Conservation (phyloP, 345 rosid genomes). For the Lumnitzera racemosa region DNA sequence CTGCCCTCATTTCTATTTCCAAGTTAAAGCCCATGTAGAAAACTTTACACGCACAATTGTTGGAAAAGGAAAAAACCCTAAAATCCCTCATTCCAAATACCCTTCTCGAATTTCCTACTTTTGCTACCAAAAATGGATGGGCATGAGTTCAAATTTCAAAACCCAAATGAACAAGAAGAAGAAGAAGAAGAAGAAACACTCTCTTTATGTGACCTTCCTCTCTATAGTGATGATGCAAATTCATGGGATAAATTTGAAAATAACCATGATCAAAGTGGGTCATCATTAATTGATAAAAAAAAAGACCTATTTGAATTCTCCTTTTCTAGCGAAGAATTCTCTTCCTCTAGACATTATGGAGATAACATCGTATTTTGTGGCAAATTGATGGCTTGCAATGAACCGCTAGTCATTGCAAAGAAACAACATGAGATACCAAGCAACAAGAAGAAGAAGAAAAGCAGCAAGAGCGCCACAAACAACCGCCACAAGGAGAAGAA, state of each 20-base stretch:
- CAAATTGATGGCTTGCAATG: slow-evolving; percentile 10
- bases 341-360: background rate
- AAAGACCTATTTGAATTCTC: slow-evolving; percentile 16
- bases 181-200: slow-evolving; percentile 15
- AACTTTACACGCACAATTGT: no score
- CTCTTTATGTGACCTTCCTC: slow-evolving; percentile 16
- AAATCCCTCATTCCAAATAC: no score
- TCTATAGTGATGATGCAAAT: slow-evolving; percentile 4
- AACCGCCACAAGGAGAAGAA: slow-evolving; percentile 8
- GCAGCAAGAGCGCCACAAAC: background rate
- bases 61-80: no score
- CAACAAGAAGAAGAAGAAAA: background rate
- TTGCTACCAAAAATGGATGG: no score
- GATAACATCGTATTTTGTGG: slow-evolving; percentile 18
- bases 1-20: no score
- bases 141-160: background rate
- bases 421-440: background rate
- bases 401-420: background rate
- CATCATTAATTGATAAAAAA: background rate
- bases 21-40: no score
- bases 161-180: background rate
- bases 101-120: no score
- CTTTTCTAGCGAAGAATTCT: background rate
- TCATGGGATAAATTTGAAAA: background rate
- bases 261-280: no score